phyloP scores from a whole-genome alignment of 2,329 filamentous ascomycete genomes.

The Trichoderma breve region DNA sequence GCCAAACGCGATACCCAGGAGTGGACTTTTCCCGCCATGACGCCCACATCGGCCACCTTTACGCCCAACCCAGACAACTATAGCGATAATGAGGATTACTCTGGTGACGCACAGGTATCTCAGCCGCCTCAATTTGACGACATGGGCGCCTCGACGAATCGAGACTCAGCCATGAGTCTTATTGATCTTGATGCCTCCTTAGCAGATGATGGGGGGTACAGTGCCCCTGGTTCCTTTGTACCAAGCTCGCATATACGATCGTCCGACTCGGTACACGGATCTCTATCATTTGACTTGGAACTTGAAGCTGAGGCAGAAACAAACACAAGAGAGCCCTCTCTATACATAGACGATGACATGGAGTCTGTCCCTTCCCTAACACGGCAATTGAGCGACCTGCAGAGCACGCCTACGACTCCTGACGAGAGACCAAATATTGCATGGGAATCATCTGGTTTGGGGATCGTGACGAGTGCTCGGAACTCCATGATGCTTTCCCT shows the following conservation, averaged over 20 bases:
- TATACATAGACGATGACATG: constrained; percentile 19
- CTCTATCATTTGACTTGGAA: constrained; percentile 21
- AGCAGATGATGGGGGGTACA: constrained; percentile 26
- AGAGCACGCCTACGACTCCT: constrained; percentile 19
- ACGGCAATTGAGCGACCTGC: constrained; percentile 8
- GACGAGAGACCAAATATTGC: constrained; percentile 15
- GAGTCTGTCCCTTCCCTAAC: constrained; percentile 14
- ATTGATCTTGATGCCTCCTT: constrained; percentile 19
- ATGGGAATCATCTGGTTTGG: constrained; percentile 17
- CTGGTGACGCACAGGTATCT: background rate
- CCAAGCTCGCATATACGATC: constrained; percentile 30
- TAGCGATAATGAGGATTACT: constrained; percentile 7
- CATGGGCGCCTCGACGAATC: constrained; percentile 33
- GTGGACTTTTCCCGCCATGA: constrained; percentile 34
- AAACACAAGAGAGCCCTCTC: constrained; percentile 12
- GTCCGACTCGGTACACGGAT: constrained; percentile 20
- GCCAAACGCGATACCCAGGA: constrained; percentile 13
- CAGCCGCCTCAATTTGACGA: constrained; percentile 4
- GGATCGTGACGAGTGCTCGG: constrained; percentile 12
- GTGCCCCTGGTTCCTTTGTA: constrained; percentile 29
- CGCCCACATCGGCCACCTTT: constrained; percentile 27
- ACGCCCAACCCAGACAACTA: constrained; percentile 1
- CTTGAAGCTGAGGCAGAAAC: constrained; percentile 21
- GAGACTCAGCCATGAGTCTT: constrained; percentile 24
- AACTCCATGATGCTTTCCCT: constrained; percentile 9